Evolutionary conservation across 75 land plant species (phyloP).

Genomic region (Cupressus sempervirens): DNA sequence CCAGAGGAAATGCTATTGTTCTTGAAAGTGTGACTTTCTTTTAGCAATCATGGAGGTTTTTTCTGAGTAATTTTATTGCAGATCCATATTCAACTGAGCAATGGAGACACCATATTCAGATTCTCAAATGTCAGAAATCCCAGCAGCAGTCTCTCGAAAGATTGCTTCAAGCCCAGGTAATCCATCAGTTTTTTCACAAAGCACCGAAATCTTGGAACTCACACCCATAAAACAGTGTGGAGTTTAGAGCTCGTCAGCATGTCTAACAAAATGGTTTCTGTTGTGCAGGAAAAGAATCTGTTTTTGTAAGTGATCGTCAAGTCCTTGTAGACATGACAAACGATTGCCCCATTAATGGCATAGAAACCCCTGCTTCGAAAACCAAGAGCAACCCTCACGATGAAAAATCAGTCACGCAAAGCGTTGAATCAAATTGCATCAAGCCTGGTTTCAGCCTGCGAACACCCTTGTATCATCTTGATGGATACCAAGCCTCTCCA

Average conservation of each 20-base stretch:
- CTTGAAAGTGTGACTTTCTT: neutral
- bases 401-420: constrained; percentile 53
- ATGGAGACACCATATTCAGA: constrained; percentile 62
- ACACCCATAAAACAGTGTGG: neutral
- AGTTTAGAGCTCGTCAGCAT: constrained; percentile 10
- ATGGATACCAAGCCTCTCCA: constrained; percentile 33
- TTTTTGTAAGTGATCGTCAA: constrained; percentile 14
- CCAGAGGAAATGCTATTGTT: neutral
- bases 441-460: constrained; percentile 14
- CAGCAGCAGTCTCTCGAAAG: constrained; percentile 11
- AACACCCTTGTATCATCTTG: neutral
- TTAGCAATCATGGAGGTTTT: neutral
- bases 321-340: constrained; percentile 61
- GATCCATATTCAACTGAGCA: neutral
- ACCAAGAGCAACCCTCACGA: constrained; percentile 14
- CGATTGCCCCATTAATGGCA: constrained; percentile 46
- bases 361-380: constrained; percentile 29
- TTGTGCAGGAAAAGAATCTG: constrained; percentile 14
- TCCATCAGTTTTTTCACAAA: neutral
- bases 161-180: constrained; percentile 23
- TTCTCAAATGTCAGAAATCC: constrained; percentile 37
- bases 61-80: neutral
- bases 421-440: constrained; percentile 23
- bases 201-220: neutral
- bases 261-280: constrained; percentile 15